Percentiles rank a stretch among this genome's conserved stretches.
phyloP scores from a whole-genome alignment of 2,329 filamentous ascomycete species.

The Phialophora chinensis region DNA sequence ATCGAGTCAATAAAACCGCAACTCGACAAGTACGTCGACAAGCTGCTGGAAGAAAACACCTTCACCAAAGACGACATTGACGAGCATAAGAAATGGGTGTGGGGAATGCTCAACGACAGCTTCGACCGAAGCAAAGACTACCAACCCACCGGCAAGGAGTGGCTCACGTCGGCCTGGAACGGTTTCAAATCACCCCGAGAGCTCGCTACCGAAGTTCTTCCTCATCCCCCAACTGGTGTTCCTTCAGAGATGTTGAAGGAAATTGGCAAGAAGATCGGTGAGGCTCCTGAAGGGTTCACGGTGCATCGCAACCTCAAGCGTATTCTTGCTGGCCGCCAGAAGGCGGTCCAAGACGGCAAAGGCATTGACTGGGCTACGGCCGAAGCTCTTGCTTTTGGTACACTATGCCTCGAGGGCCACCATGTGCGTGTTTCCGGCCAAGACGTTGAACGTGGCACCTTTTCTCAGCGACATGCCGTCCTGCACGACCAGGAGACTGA shows the following conservation, averaged over 20 bases:
- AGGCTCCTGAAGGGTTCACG: conserved; percentile 80
- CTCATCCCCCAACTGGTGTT: conserved; percentile 86
- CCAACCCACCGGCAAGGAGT: conserved; percentile 93
- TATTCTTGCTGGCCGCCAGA: conserved; percentile 86
- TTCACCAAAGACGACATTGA: conserved; percentile 98
- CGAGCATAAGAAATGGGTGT: conserved; percentile 99
- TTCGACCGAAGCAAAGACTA: conserved; percentile 98
- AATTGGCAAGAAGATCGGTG: conserved; percentile 81
- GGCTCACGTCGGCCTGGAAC: conserved; percentile 98
- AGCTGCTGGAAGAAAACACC: conserved; percentile 87
- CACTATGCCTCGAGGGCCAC: conserved; percentile 88
- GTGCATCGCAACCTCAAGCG: conserved; percentile 96
- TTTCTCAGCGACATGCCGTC: conserved; percentile 96
- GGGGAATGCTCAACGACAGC: conserved; percentile 98
- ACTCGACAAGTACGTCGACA: conserved; percentile 88
- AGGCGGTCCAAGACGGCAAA: conserved; percentile 88
- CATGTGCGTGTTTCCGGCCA: conserved; percentile 98
- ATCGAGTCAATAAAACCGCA: conserved; percentile 84
- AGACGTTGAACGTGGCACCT: conserved; percentile 98
- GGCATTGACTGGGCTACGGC: conserved; percentile 98
- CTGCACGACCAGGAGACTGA: conserved; percentile 98
- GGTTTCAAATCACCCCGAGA: conserved; percentile 99
- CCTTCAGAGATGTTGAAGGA: conserved; percentile 74
- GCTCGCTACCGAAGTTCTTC: conserved; percentile 88
- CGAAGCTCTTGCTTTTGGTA: conserved; percentile 92